Base-by-base conservation (phyloP, 225 moss, liverwort and hornwort species). In the Pleurozium schreberi region DNA sequence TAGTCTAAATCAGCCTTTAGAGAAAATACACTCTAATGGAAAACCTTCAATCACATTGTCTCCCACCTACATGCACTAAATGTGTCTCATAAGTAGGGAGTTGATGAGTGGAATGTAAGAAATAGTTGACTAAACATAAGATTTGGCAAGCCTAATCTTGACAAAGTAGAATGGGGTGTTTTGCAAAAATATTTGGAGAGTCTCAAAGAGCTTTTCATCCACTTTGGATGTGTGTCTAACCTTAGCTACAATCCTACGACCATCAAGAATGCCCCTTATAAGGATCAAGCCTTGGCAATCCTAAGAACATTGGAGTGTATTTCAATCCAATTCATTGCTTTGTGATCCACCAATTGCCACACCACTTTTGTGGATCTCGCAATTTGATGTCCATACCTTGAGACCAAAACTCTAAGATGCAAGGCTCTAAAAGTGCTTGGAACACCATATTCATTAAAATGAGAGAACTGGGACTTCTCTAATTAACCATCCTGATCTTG, bases 351-450 rank as follows among this genome's bases (percentile, higher is more conserved):
- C 1, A 49, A 31, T 47, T 4, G 0, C 31, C 47, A 75, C 7
- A 42, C 11, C 14, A 74, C 1, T 74, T 7, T 33, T 50, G 20
- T n/a, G n/a, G n/a, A n/a, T n/a, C n/a, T n/a, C n/a, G n/a, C n/a
- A n/a, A n/a, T n/a, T n/a, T n/a, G n/a, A 47, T 47, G 11, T 47
- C 5, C 0, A 0, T 30, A 47, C 7, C 2, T 0, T 30, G 2
- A 47, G 10, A 47, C 31, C 18, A 18, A 17, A 73, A 73, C 10
- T 73, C 2, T 28, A 28, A 28, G 10, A 17, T 28, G 17, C 1
- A 2, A 0, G 28, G 3, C 8, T 73, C 2, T 17, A 2, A 45
- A 42, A 73, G 8, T 28, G 2, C 3, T 1, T 43, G 1, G 3
- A n/a, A n/a, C n/a, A n/a, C n/a, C n/a, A n/a, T n/a, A n/a, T n/a